Conservation (phyloP, 176 grass and related monocot species). For the Oryza glumipatula region DNA sequence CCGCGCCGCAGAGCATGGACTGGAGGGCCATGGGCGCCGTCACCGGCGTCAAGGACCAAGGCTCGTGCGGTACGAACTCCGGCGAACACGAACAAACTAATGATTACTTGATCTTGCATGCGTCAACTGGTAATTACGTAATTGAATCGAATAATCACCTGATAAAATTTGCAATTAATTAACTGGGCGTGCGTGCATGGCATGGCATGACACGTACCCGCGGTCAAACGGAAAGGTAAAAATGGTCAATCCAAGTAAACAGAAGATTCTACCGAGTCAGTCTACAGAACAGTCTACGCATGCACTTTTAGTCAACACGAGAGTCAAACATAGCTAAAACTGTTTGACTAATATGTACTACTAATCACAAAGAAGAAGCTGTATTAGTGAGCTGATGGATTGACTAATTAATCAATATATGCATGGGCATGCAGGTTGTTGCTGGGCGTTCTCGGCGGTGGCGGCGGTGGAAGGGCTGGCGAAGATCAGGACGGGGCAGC, state of each 20-base stretch:
- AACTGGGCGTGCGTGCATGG: not conserved
- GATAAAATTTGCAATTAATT: not conserved
- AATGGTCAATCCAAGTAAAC: constrained; percentile 17
- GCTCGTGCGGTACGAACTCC: constrained; percentile 51
- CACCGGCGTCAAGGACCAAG: constrained; percentile 77
- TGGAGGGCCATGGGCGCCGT: constrained; percentile 64
- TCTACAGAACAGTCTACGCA: not conserved
- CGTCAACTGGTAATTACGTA: not conserved
- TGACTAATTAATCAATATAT: too few relatives aligned
- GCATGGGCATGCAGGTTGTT: constrained; percentile 54
- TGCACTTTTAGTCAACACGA: constrained; percentile 17
- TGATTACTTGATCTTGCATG: not conserved
- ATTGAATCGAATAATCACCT: not conserved
- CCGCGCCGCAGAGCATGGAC: constrained; percentile 44
- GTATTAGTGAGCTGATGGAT: too few relatives aligned
- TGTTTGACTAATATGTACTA: too few relatives aligned
- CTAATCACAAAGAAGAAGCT: too few relatives aligned
- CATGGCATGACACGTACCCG: not conserved
- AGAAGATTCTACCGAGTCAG: not conserved
- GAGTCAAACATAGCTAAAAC: not conserved
- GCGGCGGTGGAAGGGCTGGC: constrained; percentile 60
- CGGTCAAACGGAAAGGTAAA: constrained; percentile 37
- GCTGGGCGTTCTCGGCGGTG: constrained; percentile 78
- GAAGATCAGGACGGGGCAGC: constrained; percentile 50
- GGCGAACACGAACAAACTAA: not conserved